A percentile compares a stretch with the other conserved stretches of the same genome.
Evolutionary conservation across 2,329 filamentous ascomycete species (phyloP).

Genomic region (Penicillium verrucosum): DNA sequence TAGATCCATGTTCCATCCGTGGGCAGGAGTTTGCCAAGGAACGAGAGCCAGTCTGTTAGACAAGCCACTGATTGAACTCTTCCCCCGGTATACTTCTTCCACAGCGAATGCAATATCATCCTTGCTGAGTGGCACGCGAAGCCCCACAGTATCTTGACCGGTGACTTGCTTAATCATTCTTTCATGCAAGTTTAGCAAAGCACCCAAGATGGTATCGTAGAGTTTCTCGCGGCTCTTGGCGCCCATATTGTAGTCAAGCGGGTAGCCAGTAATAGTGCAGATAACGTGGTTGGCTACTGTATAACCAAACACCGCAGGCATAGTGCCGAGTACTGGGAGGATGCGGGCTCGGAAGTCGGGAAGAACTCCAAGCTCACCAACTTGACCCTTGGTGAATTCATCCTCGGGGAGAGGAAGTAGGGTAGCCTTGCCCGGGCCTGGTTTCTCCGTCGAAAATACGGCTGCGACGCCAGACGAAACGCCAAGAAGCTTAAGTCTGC

Average conservation of each 20-base stretch:
- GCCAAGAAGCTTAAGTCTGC: conserved; percentile 71
- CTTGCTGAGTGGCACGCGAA: conserved; percentile 73
- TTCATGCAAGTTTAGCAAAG: conserved; percentile 75
- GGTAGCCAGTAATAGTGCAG: conserved; percentile 75
- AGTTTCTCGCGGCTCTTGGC: conserved; percentile 84
- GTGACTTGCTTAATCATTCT: conserved; percentile 61
- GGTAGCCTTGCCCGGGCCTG: conserved; percentile 85
- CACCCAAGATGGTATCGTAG: conserved; percentile 78
- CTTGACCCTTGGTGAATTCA: conserved; percentile 79
- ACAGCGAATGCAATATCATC: conserved; percentile 83
- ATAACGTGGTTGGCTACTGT: conserved; percentile 91
- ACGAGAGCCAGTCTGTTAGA: conserved; percentile 75
- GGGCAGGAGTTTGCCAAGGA: conserved; percentile 69
- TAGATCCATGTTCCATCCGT: conserved; percentile 60
- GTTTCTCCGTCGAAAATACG: conserved; percentile 88
- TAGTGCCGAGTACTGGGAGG: conserved; percentile 87
- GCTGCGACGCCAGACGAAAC: conserved; percentile 83
- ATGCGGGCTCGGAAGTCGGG: conserved; percentile 95
- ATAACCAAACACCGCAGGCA: conserved; percentile 95
- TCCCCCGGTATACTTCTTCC: conserved; percentile 82
- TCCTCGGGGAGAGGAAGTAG: conserved; percentile 82
- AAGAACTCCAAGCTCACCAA: conserved; percentile 81
- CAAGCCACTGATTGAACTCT: conserved; percentile 78
- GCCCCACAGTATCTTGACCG: conserved; percentile 58
- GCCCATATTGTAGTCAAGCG: conserved; percentile 71